Evolutionary conservation across 1,284 basidiomycete species (phyloP), one percentile per base, ranked within the genome.

Genomic region (Leccinum solheimii): DNA sequence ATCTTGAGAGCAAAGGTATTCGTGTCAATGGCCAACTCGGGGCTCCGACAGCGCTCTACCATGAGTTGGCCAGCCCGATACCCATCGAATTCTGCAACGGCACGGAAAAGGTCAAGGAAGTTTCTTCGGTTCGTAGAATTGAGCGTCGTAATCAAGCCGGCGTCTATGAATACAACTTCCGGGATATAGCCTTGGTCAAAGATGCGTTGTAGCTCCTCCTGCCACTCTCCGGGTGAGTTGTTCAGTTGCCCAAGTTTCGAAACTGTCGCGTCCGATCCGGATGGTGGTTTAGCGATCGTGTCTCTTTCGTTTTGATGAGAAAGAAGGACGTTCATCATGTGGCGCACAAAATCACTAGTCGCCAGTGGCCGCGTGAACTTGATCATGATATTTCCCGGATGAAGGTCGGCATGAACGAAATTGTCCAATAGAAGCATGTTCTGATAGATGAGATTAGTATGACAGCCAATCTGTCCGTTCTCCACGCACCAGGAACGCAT

Each of bases 351-450:
- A 64, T 83, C 81, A 55, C 81, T 77, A 2, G 86, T 87, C 1
- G 86, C 83, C 8, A 86, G 81, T 0, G 92, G 92, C 72, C 91
- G 91, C 74, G 88, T 90, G 77, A 98, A 97, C 74, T 96, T 97
- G 79, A 98, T 88, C 91, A 98, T 95, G 76, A 98, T 97, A 76
- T 98, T 98, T 32, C 97, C 97, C 0, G 95, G 94, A 75, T 94
- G 92, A 27, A 97, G 82, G 75, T 97, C 97, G 3, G 96, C 89
- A 75, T 99, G 97, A 2, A 97, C 95, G 77, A 98, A 99, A 76
- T 99, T 99, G 78, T 99, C 97, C 53, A 99, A 81, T 1, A 99
- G 81, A 23, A 99, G 86, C 97, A 99, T 99, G 78, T 98, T 95
- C 92, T 96, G 66, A 57, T 57, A 62, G 62, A 26, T 26, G 56